Evolutionary conservation across 495 filamentous ascomycete genomes (phyloP), one percentile per base, ranked within the genome.

Genomic region (Hypoxylon fuscum): DNA sequence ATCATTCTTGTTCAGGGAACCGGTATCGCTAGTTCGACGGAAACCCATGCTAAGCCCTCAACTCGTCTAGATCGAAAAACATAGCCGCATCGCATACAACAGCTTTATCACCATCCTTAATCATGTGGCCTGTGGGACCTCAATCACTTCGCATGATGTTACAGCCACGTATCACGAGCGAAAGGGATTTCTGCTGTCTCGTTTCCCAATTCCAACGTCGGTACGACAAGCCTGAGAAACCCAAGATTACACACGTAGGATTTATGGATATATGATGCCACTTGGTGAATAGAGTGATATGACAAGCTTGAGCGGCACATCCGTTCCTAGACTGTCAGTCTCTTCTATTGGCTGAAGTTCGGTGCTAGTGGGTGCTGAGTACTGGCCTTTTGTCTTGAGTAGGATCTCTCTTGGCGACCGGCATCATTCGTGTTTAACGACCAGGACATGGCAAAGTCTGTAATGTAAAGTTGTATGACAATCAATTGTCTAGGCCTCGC

Each of bases 161-260:
- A 25, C 46, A 56, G 51, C 59, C 59, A 51, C 59, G 52, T 50
- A 56, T 44, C 45, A 41, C 45, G 52, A 29, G 27, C 35, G 21
- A 29, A 41, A 31, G 22, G 9, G 14, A 4, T 8, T 20, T 18
- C 15, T 23, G 9, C 37, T 12, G 9, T 7, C 10, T 56, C 21
- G 15, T 8, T 15, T 37, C 34, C 11, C 15, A 6, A 4, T 37
- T 37, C 12, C 8, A 40, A 18, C 11, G 6, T 7, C 27, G n/a
- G 15, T 12, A 32, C 10, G 52, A 40, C 22, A 31, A 20, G 11
- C 18, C 20, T 18, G 15, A 14, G n/a, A 40, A 7, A 5, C 37
- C 8, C 44, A 29, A 18, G 14, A 27, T 34, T 8, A 27, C 15
- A 9, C 23, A 21, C 34, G 48, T 6, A 7, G 51, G 22, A 55